Evolutionary conservation across 768 basidiomycete species (phyloP), one percentile per base, ranked within the genome.

Genomic region (Fomitopsis serialis): DNA sequence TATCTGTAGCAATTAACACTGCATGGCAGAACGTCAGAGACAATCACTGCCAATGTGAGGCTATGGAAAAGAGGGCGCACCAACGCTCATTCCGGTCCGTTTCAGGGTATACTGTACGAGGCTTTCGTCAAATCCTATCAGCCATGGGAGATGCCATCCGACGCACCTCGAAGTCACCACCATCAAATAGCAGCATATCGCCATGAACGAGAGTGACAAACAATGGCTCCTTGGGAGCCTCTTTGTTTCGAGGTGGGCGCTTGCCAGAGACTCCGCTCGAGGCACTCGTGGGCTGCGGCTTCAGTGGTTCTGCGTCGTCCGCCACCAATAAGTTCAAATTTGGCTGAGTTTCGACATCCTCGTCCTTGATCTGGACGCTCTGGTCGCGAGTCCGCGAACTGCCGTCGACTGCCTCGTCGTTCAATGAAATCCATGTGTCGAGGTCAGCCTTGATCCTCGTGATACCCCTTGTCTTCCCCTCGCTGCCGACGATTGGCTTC

Each of bases 141-240:
- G 23, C 15, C 23, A 19, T 10, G 15, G 25, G 25, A 2, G 22
- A 48, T n/a, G 44, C 63, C 2, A 65, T 64, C 13, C 48, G 63
- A 69, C 56, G 70, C 62, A 74, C 73, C 64, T 75, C 71, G 50
- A 72, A 74, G 42, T 69, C 70, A 48, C 70, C 74, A 10, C 74
- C 74, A 2, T 8, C 57, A 6, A 75, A 61, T 36, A 75, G 44
- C 1, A 70, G 57, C 47, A 67, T 61, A 60, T 75, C 74, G 0
- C 74, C 73, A 52, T 76, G 74, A 8, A 72, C 66, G 36, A 74
- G 60, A 19, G 68, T 72, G 50, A 73, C 35, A 17, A 66, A 55
- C 17, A 64, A 40, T 13, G 17, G 17, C 32, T 58, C 53, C 15
- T 17, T 25, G 7, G 44, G 11, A 11, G 24, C 21, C 9, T 42